Conservation (phyloP, 495 filamentous ascomycete species). For the Trichoderma gamsii region DNA sequence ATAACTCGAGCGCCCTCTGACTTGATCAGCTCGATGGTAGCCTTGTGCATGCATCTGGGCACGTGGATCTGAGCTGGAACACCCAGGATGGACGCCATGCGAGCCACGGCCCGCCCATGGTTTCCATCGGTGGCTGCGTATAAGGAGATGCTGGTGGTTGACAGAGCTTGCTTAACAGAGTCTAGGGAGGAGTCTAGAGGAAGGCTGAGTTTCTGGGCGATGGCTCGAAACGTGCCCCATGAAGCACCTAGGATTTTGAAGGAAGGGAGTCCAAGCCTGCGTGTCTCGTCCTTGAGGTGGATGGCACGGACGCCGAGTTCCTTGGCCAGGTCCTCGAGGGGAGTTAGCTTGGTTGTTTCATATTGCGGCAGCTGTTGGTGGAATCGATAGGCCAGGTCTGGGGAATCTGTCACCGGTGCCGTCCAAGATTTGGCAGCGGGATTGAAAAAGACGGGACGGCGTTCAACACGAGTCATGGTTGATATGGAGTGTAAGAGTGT, state of each 20-base stretch:
- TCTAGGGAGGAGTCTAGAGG: conserved; percentile 25
- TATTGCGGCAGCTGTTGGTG: conserved; percentile 50
- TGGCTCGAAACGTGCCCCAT: conserved; percentile 58
- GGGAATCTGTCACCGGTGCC: not conserved
- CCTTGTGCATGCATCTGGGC: conserved; percentile 44
- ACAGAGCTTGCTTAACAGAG: conserved; percentile 26
- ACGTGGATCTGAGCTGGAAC: conserved; percentile 51
- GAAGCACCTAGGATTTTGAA: conserved; percentile 76
- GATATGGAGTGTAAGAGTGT: too few species aligned
- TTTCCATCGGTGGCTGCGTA: conserved; percentile 61
- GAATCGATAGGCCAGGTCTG: conserved; percentile 27
- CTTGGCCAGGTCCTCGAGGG: conserved; percentile 45
- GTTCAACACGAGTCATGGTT: not conserved
- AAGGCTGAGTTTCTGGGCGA: conserved; percentile 38
- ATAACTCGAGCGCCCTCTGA: conserved; percentile 52
- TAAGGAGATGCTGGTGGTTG: conserved; percentile 22
- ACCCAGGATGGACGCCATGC: conserved; percentile 53
- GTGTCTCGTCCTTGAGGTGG: conserved; percentile 54
- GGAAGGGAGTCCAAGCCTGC: conserved; percentile 56
- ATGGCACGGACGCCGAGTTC: conserved; percentile 51
- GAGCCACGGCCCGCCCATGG: conserved; percentile 62
- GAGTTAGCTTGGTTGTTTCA: conserved; percentile 42
- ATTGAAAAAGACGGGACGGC: conserved; percentile 16
- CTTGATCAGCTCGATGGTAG: conserved; percentile 47
- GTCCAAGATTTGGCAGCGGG: conserved; percentile 13